Conservation (phyloP, 345 rosid genomes). For the Balakata baccata region DNA sequence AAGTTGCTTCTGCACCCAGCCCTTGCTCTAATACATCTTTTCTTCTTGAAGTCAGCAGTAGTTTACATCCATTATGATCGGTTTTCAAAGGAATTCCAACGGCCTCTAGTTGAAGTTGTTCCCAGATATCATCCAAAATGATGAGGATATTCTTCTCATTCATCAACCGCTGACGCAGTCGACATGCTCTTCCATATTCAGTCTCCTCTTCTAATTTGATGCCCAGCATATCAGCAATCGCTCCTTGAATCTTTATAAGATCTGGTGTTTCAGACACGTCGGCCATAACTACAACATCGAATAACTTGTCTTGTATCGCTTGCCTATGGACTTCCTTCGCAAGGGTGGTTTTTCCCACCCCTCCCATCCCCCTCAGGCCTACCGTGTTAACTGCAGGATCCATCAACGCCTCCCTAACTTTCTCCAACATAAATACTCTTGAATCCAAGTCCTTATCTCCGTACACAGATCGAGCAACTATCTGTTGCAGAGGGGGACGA, state of each 20-base stretch:
- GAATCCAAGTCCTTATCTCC: background rate
- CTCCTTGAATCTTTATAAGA: conserved; percentile 12
- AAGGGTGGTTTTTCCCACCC: conserved; percentile 20
- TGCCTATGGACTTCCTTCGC: conserved; percentile 6
- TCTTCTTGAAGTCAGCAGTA: conserved; percentile 26
- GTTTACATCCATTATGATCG: conserved; percentile 25
- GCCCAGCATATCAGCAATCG: conserved; percentile 20
- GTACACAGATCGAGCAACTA: background rate
- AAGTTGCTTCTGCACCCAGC: conserved; percentile 6
- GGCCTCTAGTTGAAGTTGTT: conserved; percentile 14
- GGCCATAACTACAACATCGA: conserved; percentile 10
- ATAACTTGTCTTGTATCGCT: background rate
- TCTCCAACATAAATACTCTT: background rate
- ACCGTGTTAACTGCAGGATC: background rate
- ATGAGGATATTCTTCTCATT: conserved; percentile 24
- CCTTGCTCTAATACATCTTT: conserved; percentile 3
- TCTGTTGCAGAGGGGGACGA: background rate
- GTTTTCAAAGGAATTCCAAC: conserved; percentile 22
- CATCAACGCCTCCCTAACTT: conserved; percentile 3
- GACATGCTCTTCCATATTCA: conserved; percentile 12
- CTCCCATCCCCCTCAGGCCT: conserved; percentile 26
- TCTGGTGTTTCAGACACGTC: conserved; percentile 15
- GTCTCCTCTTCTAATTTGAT: conserved; percentile 12
- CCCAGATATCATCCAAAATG: conserved; percentile 36
- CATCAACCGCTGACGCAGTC: conserved; percentile 9